A percentile compares a stretch with the other conserved stretches of the same genome.
Evolutionary conservation across 2,329 filamentous ascomycete species (phyloP).

Genomic region (Exophiala calicioides): DNA sequence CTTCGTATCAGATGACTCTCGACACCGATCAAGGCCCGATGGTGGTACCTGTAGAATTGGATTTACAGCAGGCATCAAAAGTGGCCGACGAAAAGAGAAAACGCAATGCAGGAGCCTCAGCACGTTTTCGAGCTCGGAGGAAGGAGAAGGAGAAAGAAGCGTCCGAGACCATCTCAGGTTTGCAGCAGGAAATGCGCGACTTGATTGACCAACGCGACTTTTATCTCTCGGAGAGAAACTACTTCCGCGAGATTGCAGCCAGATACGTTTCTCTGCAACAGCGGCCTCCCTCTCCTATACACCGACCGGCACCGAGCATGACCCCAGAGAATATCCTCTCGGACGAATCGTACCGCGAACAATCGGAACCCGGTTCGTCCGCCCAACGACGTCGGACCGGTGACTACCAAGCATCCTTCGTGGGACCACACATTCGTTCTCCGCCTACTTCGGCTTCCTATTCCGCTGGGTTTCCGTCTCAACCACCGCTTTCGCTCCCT

Average conservation of each 20-base stretch:
- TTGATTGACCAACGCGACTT: conserved; percentile 69
- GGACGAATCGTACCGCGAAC: conserved; percentile 26
- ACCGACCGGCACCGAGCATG: too few relatives aligned
- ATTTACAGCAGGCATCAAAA: conserved; percentile 78
- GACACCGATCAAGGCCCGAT: conserved; percentile 38
- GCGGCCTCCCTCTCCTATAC: conserved; percentile 30
- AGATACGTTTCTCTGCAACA: conserved; percentile 38
- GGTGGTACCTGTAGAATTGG: conserved; percentile 48
- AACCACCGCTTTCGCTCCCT: conserved; percentile 22
- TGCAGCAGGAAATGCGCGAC: conserved; percentile 70
- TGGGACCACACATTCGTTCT: conserved; percentile 14
- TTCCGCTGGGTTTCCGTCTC: conserved; percentile 8
- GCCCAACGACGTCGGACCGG: conserved; percentile 28
- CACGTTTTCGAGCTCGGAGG: conserved; percentile 75
- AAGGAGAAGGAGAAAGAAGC: conserved; percentile 80
- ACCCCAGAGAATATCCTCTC: too few relatives aligned
- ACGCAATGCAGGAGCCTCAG: conserved; percentile 82
- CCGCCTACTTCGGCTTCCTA: conserved; percentile 19
- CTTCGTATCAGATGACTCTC: conserved; percentile 37
- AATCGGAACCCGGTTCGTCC: conserved; percentile 21
- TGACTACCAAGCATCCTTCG: conserved; percentile 29
- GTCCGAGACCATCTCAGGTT: conserved; percentile 65
- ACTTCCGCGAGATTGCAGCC: conserved; percentile 66
- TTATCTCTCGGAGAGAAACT: conserved; percentile 71
- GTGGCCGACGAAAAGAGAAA: conserved; percentile 83